Base-by-base conservation (phyloP, 768 basidiomycete genomes). In the Boletus speciosus region DNA sequence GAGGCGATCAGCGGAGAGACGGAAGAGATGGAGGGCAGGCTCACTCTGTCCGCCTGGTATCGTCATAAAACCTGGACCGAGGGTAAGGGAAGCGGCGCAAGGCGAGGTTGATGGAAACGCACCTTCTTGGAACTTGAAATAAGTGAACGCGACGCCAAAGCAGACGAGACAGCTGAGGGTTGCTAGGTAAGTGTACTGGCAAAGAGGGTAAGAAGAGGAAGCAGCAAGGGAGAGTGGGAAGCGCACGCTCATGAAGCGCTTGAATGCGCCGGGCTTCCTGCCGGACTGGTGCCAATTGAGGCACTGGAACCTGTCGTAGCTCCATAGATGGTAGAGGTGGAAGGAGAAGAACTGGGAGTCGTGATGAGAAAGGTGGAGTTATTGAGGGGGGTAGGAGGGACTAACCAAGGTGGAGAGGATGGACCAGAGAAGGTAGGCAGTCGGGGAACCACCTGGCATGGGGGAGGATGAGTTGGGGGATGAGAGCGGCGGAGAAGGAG, bases 191-290 rank as follows among this genome's bases (percentile, higher is more conserved):
- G 87, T 86, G 73, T 91, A 91, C 71, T 89, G 79, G 47, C 14
- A n/a, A 19, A 49, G 52, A 45, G 49, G 59, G 47, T 63, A 62
- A 65, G 57, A 49, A 48, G 58, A 23, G 35, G 7, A 11, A 32
- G 50, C 29, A 19, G 43, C 21, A 31, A 3, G 14, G 29, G 47
- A 7, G 43, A 21, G 48, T 27, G 40, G 32, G 4, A 27, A n/a
- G 76, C 83, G 65, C 65, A 90, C 88, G n/a, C 88, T 92, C 90
- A 93, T 93, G 65, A 93, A 78, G 47, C 91, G 79, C 72, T 88
- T 91, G 80, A 93, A 93, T 12, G 90, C 83, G 52, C 90, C 90
- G 52, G 86, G 87, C 66, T 88, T 87, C 49, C 87, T 78, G 34
- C 87, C 88, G 14, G 83, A 77, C 65, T 82, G 59, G 45, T 39